Base-by-base conservation (phyloP, 2,329 filamentous ascomycete genomes). In the Phyllosticta citriasiana region DNA sequence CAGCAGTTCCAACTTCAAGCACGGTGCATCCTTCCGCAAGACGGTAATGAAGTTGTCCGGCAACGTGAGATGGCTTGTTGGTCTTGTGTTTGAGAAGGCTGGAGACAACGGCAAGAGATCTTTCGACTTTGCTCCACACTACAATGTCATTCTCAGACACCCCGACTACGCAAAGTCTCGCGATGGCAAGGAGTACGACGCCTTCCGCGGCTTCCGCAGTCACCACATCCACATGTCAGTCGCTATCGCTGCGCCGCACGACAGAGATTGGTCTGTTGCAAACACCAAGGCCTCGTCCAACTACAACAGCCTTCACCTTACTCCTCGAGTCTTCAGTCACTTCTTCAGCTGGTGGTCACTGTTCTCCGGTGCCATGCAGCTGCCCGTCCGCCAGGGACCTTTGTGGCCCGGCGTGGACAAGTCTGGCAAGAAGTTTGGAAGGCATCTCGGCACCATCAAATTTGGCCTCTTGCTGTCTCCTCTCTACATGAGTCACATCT, bases 271-370 rank as follows among this genome's bases (percentile, higher is more conserved):
- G 94, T 82, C 86, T 47, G 83, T 89, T 1, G 82, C 87, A 2
- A 89, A 88, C 67, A 77, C 85, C 3, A 85, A 89, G 65, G 84
- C 88, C 3, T 95, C 92, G 1, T 84, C 86, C 65, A 97, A 93
- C 71, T 99, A 99, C 78, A 99, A 99, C 71, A 91, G 93, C 0
- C 88, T 97, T 1, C 95, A 99, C 73, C 82, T 99, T 30, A 94
- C 89, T 1, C 94, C 94, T 5, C 87, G 92, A 8, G 96, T 99
- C 78, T 99, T 99, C 73, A 97, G 93, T 0, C 94, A 99, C 72
- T 99, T 99, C 79, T 97, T 92, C 77, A 86, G 87, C 62, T 99
- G 94, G 94, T 97, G 92, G 91, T 93, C 89, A 0, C 85, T 97
- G 66, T 99, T 99, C 74, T 91, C 91, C 8, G 92, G 93, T 1